Evolutionary conservation across 2,329 filamentous ascomycete genomes (phyloP).

Genomic region (Microcyclospora tardicrescens): DNA sequence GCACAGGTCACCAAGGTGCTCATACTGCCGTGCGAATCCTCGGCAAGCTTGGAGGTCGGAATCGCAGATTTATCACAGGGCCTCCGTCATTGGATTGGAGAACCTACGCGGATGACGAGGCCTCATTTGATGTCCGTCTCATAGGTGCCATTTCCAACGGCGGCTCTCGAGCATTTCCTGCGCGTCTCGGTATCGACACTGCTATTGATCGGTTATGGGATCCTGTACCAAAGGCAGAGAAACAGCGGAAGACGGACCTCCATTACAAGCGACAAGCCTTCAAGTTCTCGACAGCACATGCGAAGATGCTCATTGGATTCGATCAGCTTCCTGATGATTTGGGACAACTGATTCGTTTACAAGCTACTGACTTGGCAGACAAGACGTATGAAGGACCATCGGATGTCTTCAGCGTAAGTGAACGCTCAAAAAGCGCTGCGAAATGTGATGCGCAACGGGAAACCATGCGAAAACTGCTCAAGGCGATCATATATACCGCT

Average conservation of each 20-base stretch:
- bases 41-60: constrained; percentile 88
- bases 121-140: constrained; percentile 78
- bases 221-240: constrained; percentile 45
- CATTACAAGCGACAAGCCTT: constrained; percentile 93
- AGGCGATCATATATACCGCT: constrained; percentile 73
- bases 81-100: constrained; percentile 74
- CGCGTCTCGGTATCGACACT: constrained; percentile 73
- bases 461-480: constrained; percentile 72
- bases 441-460: constrained; percentile 81
- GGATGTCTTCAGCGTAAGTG: constrained; percentile 58
- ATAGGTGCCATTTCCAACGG: constrained; percentile 64
- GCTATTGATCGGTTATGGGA: constrained; percentile 84
- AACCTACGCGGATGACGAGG: constrained; percentile 71
- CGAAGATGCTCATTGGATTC: constrained; percentile 79
- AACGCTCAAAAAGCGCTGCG: constrained; percentile 66
- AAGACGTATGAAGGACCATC: constrained; percentile 60
- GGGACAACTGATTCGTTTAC: constrained; percentile 67
- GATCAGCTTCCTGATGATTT: constrained; percentile 86
- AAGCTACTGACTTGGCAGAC: constrained; percentile 71
- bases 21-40: constrained; percentile 97
- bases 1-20: constrained; percentile 65
- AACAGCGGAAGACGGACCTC: constrained; percentile 54
- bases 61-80: constrained; percentile 87
- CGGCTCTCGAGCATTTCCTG: constrained; percentile 71
- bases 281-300: constrained; percentile 71